Conservation (phyloP, 2,329 filamentous ascomycete genomes). For the Seiridium cupressi region DNA sequence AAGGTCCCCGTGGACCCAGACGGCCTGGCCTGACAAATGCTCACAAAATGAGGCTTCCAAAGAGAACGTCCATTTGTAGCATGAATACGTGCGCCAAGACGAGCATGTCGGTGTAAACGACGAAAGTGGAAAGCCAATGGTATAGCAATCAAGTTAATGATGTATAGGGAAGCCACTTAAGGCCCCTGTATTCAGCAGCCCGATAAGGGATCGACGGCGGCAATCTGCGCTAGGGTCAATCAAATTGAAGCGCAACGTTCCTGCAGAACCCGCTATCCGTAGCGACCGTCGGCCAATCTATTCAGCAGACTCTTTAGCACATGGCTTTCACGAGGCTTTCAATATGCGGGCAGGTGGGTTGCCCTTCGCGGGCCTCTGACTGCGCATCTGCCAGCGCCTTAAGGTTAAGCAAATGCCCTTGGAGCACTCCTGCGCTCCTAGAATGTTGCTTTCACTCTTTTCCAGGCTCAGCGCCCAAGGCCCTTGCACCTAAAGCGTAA, state of each 20-base stretch:
- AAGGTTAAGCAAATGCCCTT: conserved; percentile 3
- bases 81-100: conserved; percentile 1
- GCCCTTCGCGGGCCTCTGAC: not conserved
- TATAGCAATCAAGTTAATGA: conserved; percentile 4
- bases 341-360: conserved; percentile 2
- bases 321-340: conserved; percentile 2
- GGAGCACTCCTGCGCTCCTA: not conserved
- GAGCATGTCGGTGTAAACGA: not conserved
- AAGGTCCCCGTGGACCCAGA: no score
- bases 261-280: not conserved
- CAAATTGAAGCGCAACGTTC: conserved; percentile 6
- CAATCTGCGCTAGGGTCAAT: not conserved
- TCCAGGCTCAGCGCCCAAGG: not conserved
- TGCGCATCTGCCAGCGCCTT: not conserved
- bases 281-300: no score
- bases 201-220: conserved; percentile 6
- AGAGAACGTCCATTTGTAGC: not conserved
- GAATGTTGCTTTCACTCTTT: conserved; percentile 1
- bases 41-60: not conserved
- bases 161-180: conserved; percentile 3
- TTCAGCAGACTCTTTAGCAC: not conserved
- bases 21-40: not conserved
- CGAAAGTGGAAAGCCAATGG: conserved; percentile 5
- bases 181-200: conserved; percentile 7
- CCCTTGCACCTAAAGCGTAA: not conserved